Evolutionary conservation across 805 yeast species (phyloP), one percentile per base, ranked within the genome.

Genomic region (Yarrowia sp.): DNA sequence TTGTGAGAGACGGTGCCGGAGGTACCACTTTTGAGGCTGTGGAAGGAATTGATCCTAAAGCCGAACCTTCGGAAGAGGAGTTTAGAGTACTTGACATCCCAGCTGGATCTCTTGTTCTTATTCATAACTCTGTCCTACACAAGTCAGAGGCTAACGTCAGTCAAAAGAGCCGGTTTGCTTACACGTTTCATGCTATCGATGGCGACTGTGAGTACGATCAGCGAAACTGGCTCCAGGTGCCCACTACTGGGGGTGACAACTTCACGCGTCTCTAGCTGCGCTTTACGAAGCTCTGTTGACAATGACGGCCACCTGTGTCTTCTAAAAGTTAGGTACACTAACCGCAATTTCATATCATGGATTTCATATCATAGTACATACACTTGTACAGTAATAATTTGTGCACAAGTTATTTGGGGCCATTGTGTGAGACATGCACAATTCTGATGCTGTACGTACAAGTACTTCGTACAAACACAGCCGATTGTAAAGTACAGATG

Each of bases 171-270:
- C 81, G 96, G 70, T 89, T 81, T 73, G 95, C 92, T 0, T 90
- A 89, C 76, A 88, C 95, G 0, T 90, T 90, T 77, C 96, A 90
- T 74, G 83, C 88, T 52, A 88, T 90, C 68, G 95, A 90, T 65
- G 94, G 94, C 1, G 76, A 70, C 1, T 79, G 84, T 13, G 75
- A 82, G 33, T 90, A 89, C 73, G 95, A 90, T 74, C 77, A 78
- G 24, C 76, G 80, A 73, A 90, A 90, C 74, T 90, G 96, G 95
- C 80, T 90, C 42, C 96, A 90, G 73, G 86, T 89, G 5, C 95
- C 95, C 1, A 84, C 88, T 0, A 73, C 83, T 5, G 93, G 94
- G 0, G 89, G 91, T 1, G 75, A 82, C 0, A 78, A 87, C 15
- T 89, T 89, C 70, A 83, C 86, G 1, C 39, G 39, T 9, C n/a